Base-by-base conservation (phyloP, 192 early-diverging fungal species). In the Phycomyces nitens region DNA sequence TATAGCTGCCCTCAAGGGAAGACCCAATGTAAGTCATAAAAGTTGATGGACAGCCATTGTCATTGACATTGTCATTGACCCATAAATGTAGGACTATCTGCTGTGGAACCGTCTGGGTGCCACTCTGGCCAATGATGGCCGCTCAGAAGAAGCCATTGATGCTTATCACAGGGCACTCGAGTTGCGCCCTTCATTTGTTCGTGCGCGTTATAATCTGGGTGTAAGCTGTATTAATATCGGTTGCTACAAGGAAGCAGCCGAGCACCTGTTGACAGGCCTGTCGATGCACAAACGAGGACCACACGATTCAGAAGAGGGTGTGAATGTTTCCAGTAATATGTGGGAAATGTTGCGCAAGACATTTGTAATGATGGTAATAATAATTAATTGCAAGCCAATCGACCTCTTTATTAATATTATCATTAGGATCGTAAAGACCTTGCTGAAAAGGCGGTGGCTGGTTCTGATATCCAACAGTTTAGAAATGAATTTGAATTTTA, bases 41-140 rank as follows among this genome's bases (percentile, higher is more conserved):
- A 27, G 12, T 41, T 2, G 40, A 8, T 1, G n/a, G 51, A 14
- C 22, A n/a, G n/a, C 26, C 10, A 42, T 29, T 20, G 22, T 18
- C 21, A 58, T 3, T 1, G 3, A 53, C 14, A 29, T n/a, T n/a
- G 16, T 20, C 1, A 40, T 21, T 26, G 8, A 29, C 40, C 16
- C 27, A 43, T 9, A 16, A 27, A 34, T 40, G 27, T 74, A 87
- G 74, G 94, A 98, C 71, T 97, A 97, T 74, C 74, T 97, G 71
- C 77, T 98, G 58, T 99, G 94, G 94, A 98, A 98, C 76, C 90
- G 93, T 41, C 81, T 99, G 56, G 98, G 98, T 3, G 98, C 98
- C n/a, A 99, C 96, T 18, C 80, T 96, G 34, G 98, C 98, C 27
- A 98, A 99, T 73, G 81, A 84, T 15, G 86, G 87, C 3, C 71